Conservation (phyloP, 73 alveolate species). For the Paramecium pentaurelia region DNA sequence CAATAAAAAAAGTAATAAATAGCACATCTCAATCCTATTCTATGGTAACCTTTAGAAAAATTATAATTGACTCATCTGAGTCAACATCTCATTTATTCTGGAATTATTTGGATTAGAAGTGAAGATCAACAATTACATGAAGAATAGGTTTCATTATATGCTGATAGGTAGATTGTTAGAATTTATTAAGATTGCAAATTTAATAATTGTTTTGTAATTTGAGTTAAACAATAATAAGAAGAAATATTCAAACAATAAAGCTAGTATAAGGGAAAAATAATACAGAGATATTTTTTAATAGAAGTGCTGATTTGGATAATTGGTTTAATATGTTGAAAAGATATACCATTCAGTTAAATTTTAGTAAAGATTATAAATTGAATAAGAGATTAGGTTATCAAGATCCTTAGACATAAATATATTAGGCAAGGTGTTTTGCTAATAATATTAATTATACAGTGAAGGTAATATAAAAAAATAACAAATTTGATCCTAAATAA, state of each 20-base stretch:
- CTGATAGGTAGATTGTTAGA: neutral
- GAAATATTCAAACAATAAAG: neutral
- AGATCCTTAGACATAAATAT: neutral
- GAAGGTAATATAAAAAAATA: conserved; percentile 28
- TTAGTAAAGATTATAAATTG: conserved; percentile 9
- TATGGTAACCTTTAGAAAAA: neutral
- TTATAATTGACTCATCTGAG: neutral
- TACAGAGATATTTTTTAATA: neutral
- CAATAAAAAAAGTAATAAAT: neutral
- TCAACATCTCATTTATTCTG: neutral
- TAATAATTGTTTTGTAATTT: neutral
- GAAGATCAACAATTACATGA: neutral
- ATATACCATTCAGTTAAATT: neutral
- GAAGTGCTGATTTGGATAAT: neutral
- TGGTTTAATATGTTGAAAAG: conserved; percentile 25
- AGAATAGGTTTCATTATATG: neutral
- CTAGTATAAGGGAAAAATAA: neutral
- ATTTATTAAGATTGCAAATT: neutral
- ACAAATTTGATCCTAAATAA: neutral
- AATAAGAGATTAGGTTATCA: conserved; percentile 7
- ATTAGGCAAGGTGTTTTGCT: neutral
- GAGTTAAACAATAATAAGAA: neutral
- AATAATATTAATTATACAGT: conserved; percentile 23
- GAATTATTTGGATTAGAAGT: neutral
- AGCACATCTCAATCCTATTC: neutral